Evolutionary conservation across 2,329 filamentous ascomycete species (phyloP).

Genomic region (Cordyceps sp.): DNA sequence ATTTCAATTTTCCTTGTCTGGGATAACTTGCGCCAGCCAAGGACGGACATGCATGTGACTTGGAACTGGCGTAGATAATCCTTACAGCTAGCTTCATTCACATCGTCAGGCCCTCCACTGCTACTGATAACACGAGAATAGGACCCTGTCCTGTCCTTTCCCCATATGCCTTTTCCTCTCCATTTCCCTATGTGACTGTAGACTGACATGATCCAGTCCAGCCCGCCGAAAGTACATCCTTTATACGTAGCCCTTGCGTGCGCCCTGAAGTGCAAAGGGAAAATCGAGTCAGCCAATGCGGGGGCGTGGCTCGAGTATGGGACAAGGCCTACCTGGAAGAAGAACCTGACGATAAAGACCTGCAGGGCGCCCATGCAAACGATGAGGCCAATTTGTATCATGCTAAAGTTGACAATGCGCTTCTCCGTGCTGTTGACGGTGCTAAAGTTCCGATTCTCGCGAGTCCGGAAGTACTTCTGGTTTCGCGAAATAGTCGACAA

Average conservation of each 20-base stretch:
- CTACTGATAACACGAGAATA: no score
- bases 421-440: conserved; percentile 92
- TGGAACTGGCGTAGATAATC: no score
- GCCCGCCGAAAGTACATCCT: conserved; percentile 3
- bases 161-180: no score
- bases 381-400: conserved; percentile 85
- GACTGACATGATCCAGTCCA: not conserved
- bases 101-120: no score
- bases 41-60: no score
- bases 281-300: not conserved
- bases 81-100: no score
- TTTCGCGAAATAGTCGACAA: conserved; percentile 89
- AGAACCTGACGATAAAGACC: conserved; percentile 95
- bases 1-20: no score
- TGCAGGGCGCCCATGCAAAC: conserved; percentile 90
- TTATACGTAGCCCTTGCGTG: conserved; percentile 54
- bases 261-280: conserved; percentile 32
- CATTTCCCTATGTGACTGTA: no score
- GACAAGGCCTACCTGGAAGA: conserved; percentile 61
- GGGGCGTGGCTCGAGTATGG: no score
- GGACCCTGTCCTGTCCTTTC: no score
- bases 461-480: conserved; percentile 98
- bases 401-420: conserved; percentile 91
- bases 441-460: conserved; percentile 97
- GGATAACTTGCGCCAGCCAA: no score